phyloP scores from a whole-genome alignment of 225 moss, liverwort and hornwort genomes.

The Marchantia paleacea region DNA sequence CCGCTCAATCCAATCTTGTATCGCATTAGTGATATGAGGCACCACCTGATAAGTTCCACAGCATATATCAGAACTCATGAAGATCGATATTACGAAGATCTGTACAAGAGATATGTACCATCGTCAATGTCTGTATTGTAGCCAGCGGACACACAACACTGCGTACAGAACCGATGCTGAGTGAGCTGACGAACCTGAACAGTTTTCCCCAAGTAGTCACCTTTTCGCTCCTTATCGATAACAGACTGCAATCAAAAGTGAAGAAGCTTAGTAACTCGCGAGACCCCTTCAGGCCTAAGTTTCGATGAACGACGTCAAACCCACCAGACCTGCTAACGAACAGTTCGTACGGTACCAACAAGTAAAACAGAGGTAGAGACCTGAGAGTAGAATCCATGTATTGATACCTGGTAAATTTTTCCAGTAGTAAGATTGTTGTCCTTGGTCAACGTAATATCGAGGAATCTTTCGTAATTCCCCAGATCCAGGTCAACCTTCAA shows the following conservation, averaged over 20 bases:
- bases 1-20: constrained; percentile 91
- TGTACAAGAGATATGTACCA: too few relatives aligned
- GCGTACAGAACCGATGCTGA: too few relatives aligned
- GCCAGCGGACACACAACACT: not conserved
- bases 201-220: constrained; percentile 85
- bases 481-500: constrained; percentile 35
- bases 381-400: not conserved
- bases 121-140: too few relatives aligned
- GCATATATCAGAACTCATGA: not conserved
- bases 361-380: not conserved
- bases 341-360: too few relatives aligned
- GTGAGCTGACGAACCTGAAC: constrained; percentile 55
- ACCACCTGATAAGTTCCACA: constrained; percentile 46
- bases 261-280: not conserved
- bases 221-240: constrained; percentile 83
- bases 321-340: too few relatives aligned
- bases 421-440: constrained; percentile 37
- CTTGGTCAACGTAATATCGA: constrained; percentile 32
- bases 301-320: not conserved
- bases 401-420: constrained; percentile 40
- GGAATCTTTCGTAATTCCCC: constrained; percentile 37
- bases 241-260: constrained; percentile 50
- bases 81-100: too few relatives aligned
- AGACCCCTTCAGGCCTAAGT: not conserved
- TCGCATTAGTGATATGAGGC: constrained; percentile 83